Conservation (phyloP, 2,329 filamentous ascomycete genomes). For the Verticillium zaregamsianum region DNA sequence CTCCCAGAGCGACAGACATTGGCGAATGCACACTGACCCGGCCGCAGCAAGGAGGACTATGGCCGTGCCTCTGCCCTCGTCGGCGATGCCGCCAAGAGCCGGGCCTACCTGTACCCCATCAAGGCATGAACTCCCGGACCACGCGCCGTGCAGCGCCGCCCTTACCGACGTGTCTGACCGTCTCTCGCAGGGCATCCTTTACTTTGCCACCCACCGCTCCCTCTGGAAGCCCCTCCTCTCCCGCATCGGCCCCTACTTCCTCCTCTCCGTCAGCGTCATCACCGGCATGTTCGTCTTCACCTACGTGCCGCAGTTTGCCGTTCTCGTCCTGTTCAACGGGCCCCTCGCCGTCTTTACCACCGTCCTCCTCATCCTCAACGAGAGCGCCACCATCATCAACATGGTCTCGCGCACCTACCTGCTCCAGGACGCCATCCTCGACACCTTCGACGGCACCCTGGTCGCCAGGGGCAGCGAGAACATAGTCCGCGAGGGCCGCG, state of each 20-base stretch:
- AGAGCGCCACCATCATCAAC: slow-evolving; percentile 56
- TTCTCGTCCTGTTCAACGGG: slow-evolving; percentile 81
- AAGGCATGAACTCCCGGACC: slow-evolving; percentile 31
- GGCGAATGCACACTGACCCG: slow-evolving; percentile 9
- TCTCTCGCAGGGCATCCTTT: slow-evolving; percentile 49
- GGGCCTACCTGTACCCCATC: slow-evolving; percentile 72
- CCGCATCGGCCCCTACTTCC: slow-evolving; percentile 56
- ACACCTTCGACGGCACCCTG: slow-evolving; percentile 80
- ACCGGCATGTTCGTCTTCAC: slow-evolving; percentile 84
- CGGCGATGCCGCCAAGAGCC: slow-evolving; percentile 66
- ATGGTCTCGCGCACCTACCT: slow-evolving; percentile 64
- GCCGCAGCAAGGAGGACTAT: slow-evolving; percentile 62
- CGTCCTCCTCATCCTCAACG: slow-evolving; percentile 61
- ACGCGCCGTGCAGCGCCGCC: not conserved
- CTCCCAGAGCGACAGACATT: not conserved
- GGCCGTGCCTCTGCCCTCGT: slow-evolving; percentile 60
- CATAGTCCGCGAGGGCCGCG: slow-evolving; percentile 70
- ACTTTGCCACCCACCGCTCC: slow-evolving; percentile 50
- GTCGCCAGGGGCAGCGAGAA: slow-evolving; percentile 45
- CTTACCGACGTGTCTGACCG: slow-evolving; percentile 3
- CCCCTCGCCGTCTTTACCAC: slow-evolving; percentile 74
- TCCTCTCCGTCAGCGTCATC: slow-evolving; percentile 69
- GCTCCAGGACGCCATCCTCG: slow-evolving; percentile 75
- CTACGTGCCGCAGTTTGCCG: slow-evolving; percentile 77
- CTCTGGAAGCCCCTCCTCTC: slow-evolving; percentile 57